Evolutionary conservation across 148 eudicot species (phyloP), one percentile per base, ranked within the genome.

Genomic region (Fagopyrum tataricum): DNA sequence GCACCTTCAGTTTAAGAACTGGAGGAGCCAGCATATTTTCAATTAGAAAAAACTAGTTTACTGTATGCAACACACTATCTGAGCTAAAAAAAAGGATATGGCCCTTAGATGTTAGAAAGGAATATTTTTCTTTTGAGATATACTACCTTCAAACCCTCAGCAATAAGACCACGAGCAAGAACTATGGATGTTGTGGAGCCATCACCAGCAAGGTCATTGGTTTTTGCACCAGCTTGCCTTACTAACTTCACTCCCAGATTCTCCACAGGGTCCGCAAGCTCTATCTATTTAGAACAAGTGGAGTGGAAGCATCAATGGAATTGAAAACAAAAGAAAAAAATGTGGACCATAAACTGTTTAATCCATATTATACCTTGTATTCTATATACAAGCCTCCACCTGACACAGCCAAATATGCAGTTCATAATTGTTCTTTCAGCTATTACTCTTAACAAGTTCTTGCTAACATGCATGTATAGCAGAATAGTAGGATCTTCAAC

Each of bases 131-230:
- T 31, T 62, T 62, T 56, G 73, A 77, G 51, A 52, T 40, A 48
- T 53, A 42, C 52, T 80, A 89, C 98, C 98, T 94, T 94, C 75
- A 85, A 83, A 68, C 98, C 98, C 79, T 94, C 97, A 26, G 85
- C 81, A 39, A 91, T 89, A 18, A 94, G 85, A 69, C 98, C 96
- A 26, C 84, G 91, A 47, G 97, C 98, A 80, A 94, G 93, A 44
- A 94, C 83, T 43, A 94, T 82, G 14, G 98, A 94, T 24, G 98
- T 91, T 0, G 98, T 94, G 58, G 89, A 87, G 67, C 98, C 98
- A 81, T 94, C 98, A 73, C 97, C 98, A 73, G 97, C 97, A 61
- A 91, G 86, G 56, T 94, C 93, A 82, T 94, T 94, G 21, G 98
- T 94, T 77, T 87, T 94, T 20, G 98, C 97, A 75, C 93, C 98